Base-by-base conservation (phyloP, 371 early-diverging fungal genomes). In the Batrachochytrium dendrobatidis region DNA sequence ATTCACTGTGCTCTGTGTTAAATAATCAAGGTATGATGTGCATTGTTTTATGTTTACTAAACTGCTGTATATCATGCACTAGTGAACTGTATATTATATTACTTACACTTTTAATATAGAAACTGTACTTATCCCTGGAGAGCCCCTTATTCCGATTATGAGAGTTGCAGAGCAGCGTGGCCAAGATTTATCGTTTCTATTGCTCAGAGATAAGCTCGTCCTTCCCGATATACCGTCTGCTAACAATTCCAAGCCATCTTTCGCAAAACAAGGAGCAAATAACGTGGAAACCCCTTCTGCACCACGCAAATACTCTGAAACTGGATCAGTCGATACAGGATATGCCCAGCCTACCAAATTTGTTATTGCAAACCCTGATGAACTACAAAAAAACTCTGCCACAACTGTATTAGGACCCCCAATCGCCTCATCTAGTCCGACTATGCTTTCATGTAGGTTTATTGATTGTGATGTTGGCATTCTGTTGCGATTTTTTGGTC, bases 1-100 rank as follows among this genome's bases (percentile, higher is more conserved):
- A 59, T 54, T 53, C 56, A 30, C 56, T 74, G 35, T 52, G 43
- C 34, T 63, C 69, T 15, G 60, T 69, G 34, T 56, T 71, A 33
- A 64, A 60, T 33, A 61, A 60, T 1, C 50, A 57, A 50, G 67
- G 68, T 67, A 33, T 31, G 60, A 55, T 34, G n/a, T 20, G 20
- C 48, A 22, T 29, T 24, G 22, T 52, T 53, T 46, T 31, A 20
- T 53, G n/a, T 17, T n/a, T n/a, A n/a, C 43, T 39, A 17, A n/a
- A 17, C n/a, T 39, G 17, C 43, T 17, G 17, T 39, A n/a, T n/a
- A 39, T 39, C 43, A 39, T n/a, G 32, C 18, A 5, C 52, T 20
- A 30, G 5, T 20, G 3, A 26, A 10, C 49, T 18, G 15, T n/a
- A 51, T 17, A 59, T 25, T 26, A 35, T 22, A 29, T 22, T 28